Evolutionary conservation across 805 yeast species (phyloP).

Genomic region (Priceomyces carsonii): DNA sequence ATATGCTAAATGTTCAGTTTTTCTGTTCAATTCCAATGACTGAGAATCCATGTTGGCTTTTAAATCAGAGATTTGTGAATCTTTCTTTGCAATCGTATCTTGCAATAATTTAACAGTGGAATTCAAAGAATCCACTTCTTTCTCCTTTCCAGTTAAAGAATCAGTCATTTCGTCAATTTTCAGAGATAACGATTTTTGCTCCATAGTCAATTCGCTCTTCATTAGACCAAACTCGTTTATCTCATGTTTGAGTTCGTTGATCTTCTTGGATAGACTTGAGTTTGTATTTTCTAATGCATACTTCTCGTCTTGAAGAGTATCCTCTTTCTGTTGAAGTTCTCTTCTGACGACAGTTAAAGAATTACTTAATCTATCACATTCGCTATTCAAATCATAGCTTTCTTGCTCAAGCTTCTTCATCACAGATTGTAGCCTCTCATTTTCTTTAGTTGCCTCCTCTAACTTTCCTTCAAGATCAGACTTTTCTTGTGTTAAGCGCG

Average conservation of each 20-base stretch:
- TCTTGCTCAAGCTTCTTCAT: slow-evolving; percentile 27
- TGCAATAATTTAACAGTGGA: slow-evolving; percentile 10
- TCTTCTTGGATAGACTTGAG: slow-evolving; percentile 38
- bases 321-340: slow-evolving; percentile 36
- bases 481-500: slow-evolving; percentile 23
- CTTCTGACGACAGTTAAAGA: slow-evolving; percentile 40
- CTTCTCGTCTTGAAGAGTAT: slow-evolving; percentile 35
- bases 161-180: slow-evolving; percentile 47
- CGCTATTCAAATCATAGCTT: slow-evolving; percentile 46
- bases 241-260: slow-evolving; percentile 41
- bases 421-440: slow-evolving; percentile 13
- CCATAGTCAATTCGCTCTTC: slow-evolving; percentile 37
- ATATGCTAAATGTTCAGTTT: slow-evolving; percentile 7
- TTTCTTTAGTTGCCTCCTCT: slow-evolving; percentile 14
- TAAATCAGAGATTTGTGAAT: slow-evolving; percentile 4
- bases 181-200: slow-evolving; percentile 41
- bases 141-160: slow-evolving; percentile 25
- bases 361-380: slow-evolving; percentile 51
- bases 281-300: slow-evolving; percentile 41
- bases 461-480: slow-evolving; percentile 8
- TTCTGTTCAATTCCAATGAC: slow-evolving; percentile 8
- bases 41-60: slow-evolving; percentile 4
- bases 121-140: slow-evolving; percentile 14
- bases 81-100: slow-evolving; percentile 8
- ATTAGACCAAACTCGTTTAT: slow-evolving; percentile 41